Conservation (phyloP, 495 filamentous ascomycete genomes). For the Penicillium macrosclerotiorum region DNA sequence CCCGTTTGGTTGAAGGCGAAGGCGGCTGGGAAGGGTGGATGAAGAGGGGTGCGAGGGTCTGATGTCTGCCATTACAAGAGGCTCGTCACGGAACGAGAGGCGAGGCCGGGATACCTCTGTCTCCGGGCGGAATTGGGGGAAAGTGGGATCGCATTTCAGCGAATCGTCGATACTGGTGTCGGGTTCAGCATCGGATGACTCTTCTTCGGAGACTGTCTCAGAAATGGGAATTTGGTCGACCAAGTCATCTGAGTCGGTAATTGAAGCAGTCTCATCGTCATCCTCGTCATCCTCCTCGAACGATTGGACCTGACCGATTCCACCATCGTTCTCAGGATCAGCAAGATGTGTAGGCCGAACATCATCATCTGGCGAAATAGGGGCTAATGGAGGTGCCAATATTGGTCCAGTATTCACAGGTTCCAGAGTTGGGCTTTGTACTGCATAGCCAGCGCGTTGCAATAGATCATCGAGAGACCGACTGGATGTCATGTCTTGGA, state of each 20-base stretch:
- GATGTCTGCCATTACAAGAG: slow-evolving; percentile 2
- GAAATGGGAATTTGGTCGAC: slow-evolving; percentile 15
- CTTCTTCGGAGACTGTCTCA: slow-evolving; percentile 14
- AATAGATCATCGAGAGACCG: slow-evolving; percentile 50
- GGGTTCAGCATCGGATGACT: slow-evolving; percentile 17
- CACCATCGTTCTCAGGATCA: slow-evolving; percentile 17
- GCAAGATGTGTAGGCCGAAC: slow-evolving; percentile 27
- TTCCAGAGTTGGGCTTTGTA: slow-evolving; percentile 27
- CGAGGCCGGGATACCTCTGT: slow-evolving; percentile 17
- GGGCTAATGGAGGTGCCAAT: slow-evolving; percentile 22
- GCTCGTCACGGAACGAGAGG: slow-evolving; percentile 14
- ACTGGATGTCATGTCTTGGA: slow-evolving; percentile 17
- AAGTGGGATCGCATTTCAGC: slow-evolving; percentile 58
- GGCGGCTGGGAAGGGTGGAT: slow-evolving; percentile 24
- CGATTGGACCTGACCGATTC: slow-evolving; percentile 9
- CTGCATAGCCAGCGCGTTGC: slow-evolving; percentile 46
- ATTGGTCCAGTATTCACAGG: slow-evolving; percentile 19
- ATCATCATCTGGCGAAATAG: slow-evolving; percentile 23
- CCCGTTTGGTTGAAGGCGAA: slow-evolving; percentile 35
- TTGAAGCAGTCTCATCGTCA: slow-evolving; percentile 16
- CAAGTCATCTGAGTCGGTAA: slow-evolving; percentile 7
- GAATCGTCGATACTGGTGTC: slow-evolving; percentile 1
- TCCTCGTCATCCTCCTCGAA: slow-evolving; percentile 16
- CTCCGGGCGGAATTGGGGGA: slow-evolving; percentile 68
- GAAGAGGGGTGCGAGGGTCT: slow-evolving; percentile 8